Conservation (phyloP, 2,329 filamentous ascomycete species). For the Septoria linicola region DNA sequence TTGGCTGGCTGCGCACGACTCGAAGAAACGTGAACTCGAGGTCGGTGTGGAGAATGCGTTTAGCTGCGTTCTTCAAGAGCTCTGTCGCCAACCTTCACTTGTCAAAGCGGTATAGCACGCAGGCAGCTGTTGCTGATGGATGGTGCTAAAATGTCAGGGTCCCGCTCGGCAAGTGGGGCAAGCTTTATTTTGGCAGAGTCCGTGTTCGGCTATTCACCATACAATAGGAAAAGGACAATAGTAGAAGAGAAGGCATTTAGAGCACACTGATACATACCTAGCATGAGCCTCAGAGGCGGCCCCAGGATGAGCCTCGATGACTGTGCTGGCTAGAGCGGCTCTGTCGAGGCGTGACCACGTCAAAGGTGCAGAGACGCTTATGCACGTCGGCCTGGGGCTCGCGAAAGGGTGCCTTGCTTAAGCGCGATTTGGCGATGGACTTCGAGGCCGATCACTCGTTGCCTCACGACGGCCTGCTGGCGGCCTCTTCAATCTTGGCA, state of each 20-base stretch:
- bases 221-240: too few species aligned
- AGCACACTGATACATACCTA: not conserved
- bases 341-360: conserved; percentile 11
- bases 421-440: conserved; percentile 14
- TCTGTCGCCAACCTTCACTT: conserved; percentile 1
- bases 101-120: conserved; percentile 3
- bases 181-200: too few species aligned
- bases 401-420: conserved; percentile 23
- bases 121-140: too few species aligned
- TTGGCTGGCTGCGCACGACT: too few species aligned
- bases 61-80: not conserved
- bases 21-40: too few species aligned
- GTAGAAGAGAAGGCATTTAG: too few species aligned
- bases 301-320: conserved; percentile 31
- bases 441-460: conserved; percentile 3
- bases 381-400: conserved; percentile 17
- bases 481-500: conserved; percentile 44
- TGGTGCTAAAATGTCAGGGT: too few species aligned
- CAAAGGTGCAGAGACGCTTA: conserved; percentile 9
- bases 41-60: not conserved
- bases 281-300: not conserved
- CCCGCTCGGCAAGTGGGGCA: too few species aligned
- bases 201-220: too few species aligned
- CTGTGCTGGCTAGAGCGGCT: conserved; percentile 37
- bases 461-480: conserved; percentile 3